Base-by-base conservation (phyloP, 495 filamentous ascomycete genomes). In the Rhizodiscina lignyota region DNA sequence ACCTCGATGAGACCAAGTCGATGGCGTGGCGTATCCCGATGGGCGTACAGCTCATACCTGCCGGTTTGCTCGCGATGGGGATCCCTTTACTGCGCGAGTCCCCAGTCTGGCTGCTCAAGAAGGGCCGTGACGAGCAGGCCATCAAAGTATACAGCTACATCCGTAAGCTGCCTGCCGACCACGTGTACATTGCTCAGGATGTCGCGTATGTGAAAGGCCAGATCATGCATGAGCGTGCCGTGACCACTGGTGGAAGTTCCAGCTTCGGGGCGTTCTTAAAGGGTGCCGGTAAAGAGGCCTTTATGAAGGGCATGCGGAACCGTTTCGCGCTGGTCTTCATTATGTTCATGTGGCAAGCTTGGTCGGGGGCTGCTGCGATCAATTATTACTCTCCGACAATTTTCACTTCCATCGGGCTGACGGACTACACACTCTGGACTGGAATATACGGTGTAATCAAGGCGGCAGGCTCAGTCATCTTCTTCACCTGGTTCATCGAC, bases 201-300 rank as follows among this genome's bases (percentile, higher is more conserved):
- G 84, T 77, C 51, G 63, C 82, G 19, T 83, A 89, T 49, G 85
- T 92, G 54, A 77, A 77, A 51, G 78, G 80, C 0, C 79, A 83
- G 38, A 74, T 74, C 3, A 64, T 75, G 35, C 80, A 86, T 36
- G 83, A 89, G 56, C 82, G 42, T 11, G 85, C 55, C 69, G 77
- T 12, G 77, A 70, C 19, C 63, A 76, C 0, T 66, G 67, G 1
- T 73, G 79, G 44, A 60, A 79, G 23, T 91, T 79, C 56, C 81
- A 77, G 65, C 2, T 53, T 64, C 64, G 77, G 70, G 43, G 64
- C 45, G 11, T 66, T 68, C 57, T 78, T 82, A 55, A 59, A 80
- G 2, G 76, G 80, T 44, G 76, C 81, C 34, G 64, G 83, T 1
- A 71, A 74, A n/a, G 76, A 74, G 31, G 70, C 66, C 46, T 70